Base-by-base conservation (phyloP, 1,284 basidiomycete species). In the Ustilago crameri region DNA sequence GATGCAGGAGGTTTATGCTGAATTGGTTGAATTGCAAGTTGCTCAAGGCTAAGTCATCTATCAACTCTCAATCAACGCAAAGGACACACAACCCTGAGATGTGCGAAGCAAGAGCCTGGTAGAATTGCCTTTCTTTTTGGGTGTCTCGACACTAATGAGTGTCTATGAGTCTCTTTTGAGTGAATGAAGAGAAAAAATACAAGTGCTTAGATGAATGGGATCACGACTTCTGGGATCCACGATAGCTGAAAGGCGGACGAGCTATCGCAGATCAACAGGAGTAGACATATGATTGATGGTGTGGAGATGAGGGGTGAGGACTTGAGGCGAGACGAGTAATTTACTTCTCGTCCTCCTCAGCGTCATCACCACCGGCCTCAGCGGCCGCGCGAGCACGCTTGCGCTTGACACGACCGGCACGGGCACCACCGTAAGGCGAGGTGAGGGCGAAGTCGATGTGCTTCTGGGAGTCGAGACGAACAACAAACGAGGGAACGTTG, bases 401-500 rank as follows among this genome's bases (percentile, higher is more conserved):
- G 86, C 96, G 90, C 92, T 98, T 98, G 85, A 97, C 94, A 84
- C 96, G 95, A 82, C 96, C 95, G 74, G 95, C 87, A 79, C 95
- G 93, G 80, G 91, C 95, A 84, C 95, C 95, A 85, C 95, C 96
- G 85, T 95, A 98, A 57, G 95, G 95, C 78, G 93, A 96, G 74
- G 92, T 97, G 83, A 96, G 90, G 43, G 95, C 92, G 85, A 97
- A 98, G 89, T 98, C 95, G 85, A 98, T 95, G 89, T 98, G 95
- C 86, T 85, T 86, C 81, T 86, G 85, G 51, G 83, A 84, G 80
- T 85, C 85, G 50, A 86, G 83, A 70, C 85, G 93, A 81, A 99
- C 96, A 83, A 98, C 93, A 85, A 99, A 99, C 17, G 95, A 98
- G 41, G 96, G 96, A 55, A 98, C 93, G 87, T 98, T 95, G 87